Conservation (phyloP, 1,284 basidiomycete species). For the Anthracocystis panici-leucophaei region DNA sequence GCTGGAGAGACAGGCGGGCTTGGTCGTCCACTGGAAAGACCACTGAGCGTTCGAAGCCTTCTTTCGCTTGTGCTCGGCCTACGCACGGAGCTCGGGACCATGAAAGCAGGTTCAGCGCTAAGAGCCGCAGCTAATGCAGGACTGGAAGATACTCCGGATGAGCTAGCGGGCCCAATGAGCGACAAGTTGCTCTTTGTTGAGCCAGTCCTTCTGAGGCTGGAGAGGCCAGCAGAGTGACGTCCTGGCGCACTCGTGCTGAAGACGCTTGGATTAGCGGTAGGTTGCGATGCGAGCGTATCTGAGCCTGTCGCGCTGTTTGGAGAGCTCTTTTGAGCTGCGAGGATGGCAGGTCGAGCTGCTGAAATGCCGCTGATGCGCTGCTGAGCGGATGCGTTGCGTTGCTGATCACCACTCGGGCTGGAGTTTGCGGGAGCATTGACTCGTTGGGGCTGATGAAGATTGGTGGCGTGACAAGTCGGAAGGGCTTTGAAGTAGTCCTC, state of each 20-base stretch:
- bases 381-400: conserved; percentile 6
- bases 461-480: conserved; percentile 3
- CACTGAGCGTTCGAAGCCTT: conserved; percentile 39
- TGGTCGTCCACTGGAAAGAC: conserved; percentile 26
- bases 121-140: conserved; percentile 49
- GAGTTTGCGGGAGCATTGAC: not conserved
- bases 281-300: conserved; percentile 25
- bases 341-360: conserved; percentile 29
- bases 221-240: conserved; percentile 56
- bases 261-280: conserved; percentile 49
- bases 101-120: conserved; percentile 53
- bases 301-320: conserved; percentile 12
- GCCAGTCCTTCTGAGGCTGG: conserved; percentile 48
- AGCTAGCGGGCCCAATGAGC: conserved; percentile 11
- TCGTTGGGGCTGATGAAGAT: not conserved
- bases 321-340: conserved; percentile 25
- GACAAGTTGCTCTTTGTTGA: conserved; percentile 39
- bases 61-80: conserved; percentile 48
- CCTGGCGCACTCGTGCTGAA: conserved; percentile 53
- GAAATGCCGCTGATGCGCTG: conserved; percentile 46
- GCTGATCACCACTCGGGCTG: not conserved
- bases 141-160: conserved; percentile 36
- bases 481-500: conserved; percentile 57
- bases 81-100: conserved; percentile 40
- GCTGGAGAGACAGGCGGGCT: conserved; percentile 39